phyloP scores from a whole-genome alignment of 164 flowering plant species.

The Annona cherimola region DNA sequence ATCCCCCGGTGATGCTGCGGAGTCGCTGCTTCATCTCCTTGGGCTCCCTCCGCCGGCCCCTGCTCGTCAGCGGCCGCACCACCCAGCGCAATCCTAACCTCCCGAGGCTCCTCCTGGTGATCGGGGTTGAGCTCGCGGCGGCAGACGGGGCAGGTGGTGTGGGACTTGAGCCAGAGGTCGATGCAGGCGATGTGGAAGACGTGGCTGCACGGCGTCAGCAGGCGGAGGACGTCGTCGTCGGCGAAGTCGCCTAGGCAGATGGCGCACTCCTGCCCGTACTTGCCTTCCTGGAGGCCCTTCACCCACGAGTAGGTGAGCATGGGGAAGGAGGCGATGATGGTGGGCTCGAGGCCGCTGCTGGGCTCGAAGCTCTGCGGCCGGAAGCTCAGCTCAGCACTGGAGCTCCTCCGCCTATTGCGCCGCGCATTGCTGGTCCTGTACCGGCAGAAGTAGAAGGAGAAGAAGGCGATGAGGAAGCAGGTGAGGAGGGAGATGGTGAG shows the following conservation, averaged over 20 bases:
- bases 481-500: slow-evolving; percentile 43
- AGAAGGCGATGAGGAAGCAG: slow-evolving; percentile 54
- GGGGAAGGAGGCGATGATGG: slow-evolving; percentile 50
- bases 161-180: slow-evolving; percentile 72
- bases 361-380: neutral
- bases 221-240: slow-evolving; percentile 43
- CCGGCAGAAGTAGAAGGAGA: slow-evolving; percentile 54
- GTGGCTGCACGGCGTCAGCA: slow-evolving; percentile 56
- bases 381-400: neutral
- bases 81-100: neutral
- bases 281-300: slow-evolving; percentile 39
- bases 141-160: slow-evolving; percentile 80
- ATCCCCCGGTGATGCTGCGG: slow-evolving; percentile 10
- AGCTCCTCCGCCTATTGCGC: neutral
- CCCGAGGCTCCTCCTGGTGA: slow-evolving; percentile 19
- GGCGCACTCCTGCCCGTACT: slow-evolving; percentile 62
- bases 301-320: slow-evolving; percentile 44
- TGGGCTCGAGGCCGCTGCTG: slow-evolving; percentile 52
- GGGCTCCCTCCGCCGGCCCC: neutral
- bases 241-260: slow-evolving; percentile 65
- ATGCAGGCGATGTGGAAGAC: slow-evolving; percentile 83
- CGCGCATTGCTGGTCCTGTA: slow-evolving; percentile 20
- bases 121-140: slow-evolving; percentile 38
- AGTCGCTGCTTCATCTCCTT: neutral
- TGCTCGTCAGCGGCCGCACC: neutral